Conservation (phyloP, 1,139 yeast genomes). For the Tardiomyces blankii region DNA sequence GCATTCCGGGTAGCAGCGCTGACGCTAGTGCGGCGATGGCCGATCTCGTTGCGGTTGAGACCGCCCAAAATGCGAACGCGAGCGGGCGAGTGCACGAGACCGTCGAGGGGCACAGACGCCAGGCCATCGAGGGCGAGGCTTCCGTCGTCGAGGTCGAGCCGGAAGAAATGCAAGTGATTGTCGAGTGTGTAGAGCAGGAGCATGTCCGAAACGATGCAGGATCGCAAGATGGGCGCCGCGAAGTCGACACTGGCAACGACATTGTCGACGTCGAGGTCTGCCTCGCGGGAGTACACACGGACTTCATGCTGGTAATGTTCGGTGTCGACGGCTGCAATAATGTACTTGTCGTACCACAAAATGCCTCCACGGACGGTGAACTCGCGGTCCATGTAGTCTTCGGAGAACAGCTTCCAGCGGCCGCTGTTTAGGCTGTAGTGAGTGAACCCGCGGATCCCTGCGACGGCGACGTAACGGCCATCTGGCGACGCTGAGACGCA, state of each 20-base stretch:
- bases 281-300: constrained; percentile 27
- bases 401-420: constrained; percentile 30
- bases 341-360: constrained; percentile 30
- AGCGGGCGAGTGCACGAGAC: constrained; percentile 26
- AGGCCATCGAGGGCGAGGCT: constrained; percentile 16
- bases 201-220: constrained; percentile 16
- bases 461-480: constrained; percentile 32
- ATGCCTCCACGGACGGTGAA: constrained; percentile 32
- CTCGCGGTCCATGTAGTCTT: constrained; percentile 27
- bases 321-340: constrained; percentile 27
- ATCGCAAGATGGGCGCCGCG: not conserved
- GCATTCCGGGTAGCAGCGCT: too few relatives aligned
- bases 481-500: constrained; percentile 28
- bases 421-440: constrained; percentile 29
- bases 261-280: constrained; percentile 21
- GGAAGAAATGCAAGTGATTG: constrained; percentile 22
- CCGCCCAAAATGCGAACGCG: constrained; percentile 17
- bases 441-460: constrained; percentile 32
- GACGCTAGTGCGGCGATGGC: too few relatives aligned
- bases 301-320: constrained; percentile 20
- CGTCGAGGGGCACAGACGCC: constrained; percentile 21
- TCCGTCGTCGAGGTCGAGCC: constrained; percentile 8
- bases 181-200: constrained; percentile 25
- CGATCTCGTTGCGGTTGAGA: too few relatives aligned
- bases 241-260: constrained; percentile 8